Evolutionary conservation across 2,329 filamentous ascomycete genomes (phyloP).

Genomic region (Kalaharituber pfeilii): DNA sequence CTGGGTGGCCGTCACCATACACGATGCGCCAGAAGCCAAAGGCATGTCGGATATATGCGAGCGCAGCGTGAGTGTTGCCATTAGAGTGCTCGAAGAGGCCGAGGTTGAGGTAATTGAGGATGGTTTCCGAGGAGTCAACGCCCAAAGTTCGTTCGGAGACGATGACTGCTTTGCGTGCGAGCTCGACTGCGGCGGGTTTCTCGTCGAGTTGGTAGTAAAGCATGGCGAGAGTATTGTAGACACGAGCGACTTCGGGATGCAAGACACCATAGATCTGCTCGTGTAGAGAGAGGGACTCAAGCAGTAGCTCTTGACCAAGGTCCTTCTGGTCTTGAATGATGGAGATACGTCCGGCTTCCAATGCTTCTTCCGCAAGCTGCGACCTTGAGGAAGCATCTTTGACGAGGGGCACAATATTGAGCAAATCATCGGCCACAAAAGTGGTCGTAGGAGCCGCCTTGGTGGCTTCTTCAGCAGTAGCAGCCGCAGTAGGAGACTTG

Average conservation of each 20-base stretch:
- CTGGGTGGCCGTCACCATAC: conserved; percentile 81
- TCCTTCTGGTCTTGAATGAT: conserved; percentile 89
- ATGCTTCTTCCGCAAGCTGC: conserved; percentile 77
- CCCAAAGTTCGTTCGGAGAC: conserved; percentile 88
- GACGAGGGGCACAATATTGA: conserved; percentile 84
- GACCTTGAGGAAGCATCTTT: conserved; percentile 77
- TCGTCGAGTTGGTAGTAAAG: conserved; percentile 96
- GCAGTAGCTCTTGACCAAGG: conserved; percentile 79
- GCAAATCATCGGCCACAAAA: conserved; percentile 68
- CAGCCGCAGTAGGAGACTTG: conserved; percentile 29
- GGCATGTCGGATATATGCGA: conserved; percentile 79
- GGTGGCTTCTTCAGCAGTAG: conserved; percentile 25
- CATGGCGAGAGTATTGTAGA: conserved; percentile 90
- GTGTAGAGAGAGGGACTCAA: conserved; percentile 90
- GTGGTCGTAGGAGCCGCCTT: conserved; percentile 37
- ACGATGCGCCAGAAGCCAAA: conserved; percentile 94
- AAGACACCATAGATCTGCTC: conserved; percentile 98
- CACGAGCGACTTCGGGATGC: conserved; percentile 85
- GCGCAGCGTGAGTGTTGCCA: conserved; percentile 74
- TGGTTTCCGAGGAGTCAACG: conserved; percentile 81
- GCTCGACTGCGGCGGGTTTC: conserved; percentile 85
- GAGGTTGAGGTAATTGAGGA: conserved; percentile 89
- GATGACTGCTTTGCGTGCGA: conserved; percentile 90
- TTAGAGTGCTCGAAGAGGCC: conserved; percentile 84
- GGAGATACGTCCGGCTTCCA: conserved; percentile 93